Evolutionary conservation across 2,329 filamentous ascomycete species (phyloP).

Genomic region (Calonectria leucothoes): DNA sequence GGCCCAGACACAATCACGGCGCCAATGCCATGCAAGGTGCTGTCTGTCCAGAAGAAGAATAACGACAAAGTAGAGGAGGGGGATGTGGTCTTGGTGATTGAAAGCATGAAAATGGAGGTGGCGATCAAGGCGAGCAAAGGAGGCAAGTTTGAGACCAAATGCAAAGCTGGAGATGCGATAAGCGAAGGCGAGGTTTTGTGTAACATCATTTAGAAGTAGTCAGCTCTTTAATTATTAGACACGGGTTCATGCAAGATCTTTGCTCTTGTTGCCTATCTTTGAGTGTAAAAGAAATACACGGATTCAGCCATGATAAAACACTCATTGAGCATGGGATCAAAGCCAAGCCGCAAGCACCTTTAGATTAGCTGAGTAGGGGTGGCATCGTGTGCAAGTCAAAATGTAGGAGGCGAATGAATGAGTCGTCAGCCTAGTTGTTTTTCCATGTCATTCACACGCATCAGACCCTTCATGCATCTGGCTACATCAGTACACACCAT

Average conservation of each 20-base stretch:
- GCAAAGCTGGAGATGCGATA: conserved; percentile 27
- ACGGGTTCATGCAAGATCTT: neutral
- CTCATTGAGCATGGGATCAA: no score
- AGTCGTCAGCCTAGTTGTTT: no score
- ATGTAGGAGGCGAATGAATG: no score
- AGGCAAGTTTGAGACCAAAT: conserved; percentile 23
- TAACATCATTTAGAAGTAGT: neutral
- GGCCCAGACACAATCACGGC: conserved; percentile 27
- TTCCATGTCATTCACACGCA: no score
- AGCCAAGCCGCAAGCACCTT: no score
- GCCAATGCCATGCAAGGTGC: conserved; percentile 40
- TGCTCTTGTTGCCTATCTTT: no score
- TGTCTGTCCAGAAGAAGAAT: conserved; percentile 28
- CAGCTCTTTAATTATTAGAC: neutral
- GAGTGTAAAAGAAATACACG: no score
- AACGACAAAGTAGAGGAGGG: conserved; percentile 32
- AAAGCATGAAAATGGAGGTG: conserved; percentile 45
- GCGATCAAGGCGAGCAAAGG: conserved; percentile 24
- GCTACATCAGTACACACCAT: no score
- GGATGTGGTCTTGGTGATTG: conserved; percentile 38
- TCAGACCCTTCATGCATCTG: no score
- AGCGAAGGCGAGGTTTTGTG: conserved; percentile 23
- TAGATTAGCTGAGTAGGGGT: no score
- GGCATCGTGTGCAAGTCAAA: no score
- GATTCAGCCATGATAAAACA: no score